phyloP scores from a whole-genome alignment of 805 yeast species.

The Saccharomycopsis vini region DNA sequence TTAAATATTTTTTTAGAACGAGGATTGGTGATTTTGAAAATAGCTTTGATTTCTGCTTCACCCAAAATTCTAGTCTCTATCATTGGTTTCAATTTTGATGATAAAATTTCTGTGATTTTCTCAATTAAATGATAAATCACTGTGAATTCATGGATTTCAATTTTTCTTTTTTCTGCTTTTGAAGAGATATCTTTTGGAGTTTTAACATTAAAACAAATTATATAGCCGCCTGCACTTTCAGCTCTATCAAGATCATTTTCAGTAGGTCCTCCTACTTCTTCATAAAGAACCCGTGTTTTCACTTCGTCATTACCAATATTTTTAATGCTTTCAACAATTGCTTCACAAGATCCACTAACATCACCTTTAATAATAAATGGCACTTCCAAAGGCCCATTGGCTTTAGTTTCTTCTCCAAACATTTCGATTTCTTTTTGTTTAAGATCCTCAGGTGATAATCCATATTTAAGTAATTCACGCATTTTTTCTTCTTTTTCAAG shows the following conservation, averaged over 20 bases:
- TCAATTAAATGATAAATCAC: conserved; percentile 86
- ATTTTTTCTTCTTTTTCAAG: conserved; percentile 43
- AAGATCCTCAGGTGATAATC: conserved; percentile 44
- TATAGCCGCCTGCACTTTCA: conserved; percentile 57
- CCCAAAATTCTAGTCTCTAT: conserved; percentile 59
- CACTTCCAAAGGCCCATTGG: conserved; percentile 24
- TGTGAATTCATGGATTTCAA: conserved; percentile 55
- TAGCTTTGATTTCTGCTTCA: conserved; percentile 58
- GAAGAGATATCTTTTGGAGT: conserved; percentile 54
- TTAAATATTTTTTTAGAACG: conserved; percentile 38
- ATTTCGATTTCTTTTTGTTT: conserved; percentile 26
- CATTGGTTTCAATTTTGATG: conserved; percentile 52
- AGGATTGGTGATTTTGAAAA: conserved; percentile 60
- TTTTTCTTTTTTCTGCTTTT: conserved; percentile 48
- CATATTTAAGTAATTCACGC: conserved; percentile 51
- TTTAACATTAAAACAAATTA: conserved; percentile 70
- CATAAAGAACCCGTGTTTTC: conserved; percentile 52
- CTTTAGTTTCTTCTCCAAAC: conserved; percentile 24
- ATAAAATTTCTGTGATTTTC: conserved; percentile 60
- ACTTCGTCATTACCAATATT: conserved; percentile 87
- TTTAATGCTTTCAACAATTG: conserved; percentile 71
- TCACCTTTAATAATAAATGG: conserved; percentile 80
- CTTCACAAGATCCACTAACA: conserved; percentile 92
- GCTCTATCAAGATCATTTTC: conserved; percentile 64
- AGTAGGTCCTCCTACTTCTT: conserved; percentile 71